Conservation (phyloP, 73 alveolate genomes). For the Stentor roeselii region DNA sequence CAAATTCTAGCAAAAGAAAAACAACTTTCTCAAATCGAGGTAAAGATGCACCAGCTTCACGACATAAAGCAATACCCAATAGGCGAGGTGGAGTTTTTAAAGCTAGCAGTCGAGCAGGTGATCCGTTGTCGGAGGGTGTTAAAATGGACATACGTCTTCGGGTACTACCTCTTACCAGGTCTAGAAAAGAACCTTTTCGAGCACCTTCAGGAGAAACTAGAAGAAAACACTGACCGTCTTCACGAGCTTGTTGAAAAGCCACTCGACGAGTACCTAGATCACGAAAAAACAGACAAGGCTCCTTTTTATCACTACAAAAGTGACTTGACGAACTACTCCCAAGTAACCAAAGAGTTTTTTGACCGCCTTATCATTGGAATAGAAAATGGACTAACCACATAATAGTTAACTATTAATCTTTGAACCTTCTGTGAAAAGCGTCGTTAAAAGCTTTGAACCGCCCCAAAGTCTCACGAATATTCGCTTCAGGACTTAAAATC, state of each 20-base stretch:
- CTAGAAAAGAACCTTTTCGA: slow-evolving; percentile 58
- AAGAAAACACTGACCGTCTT: slow-evolving; percentile 72
- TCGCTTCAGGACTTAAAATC: slow-evolving; percentile 46
- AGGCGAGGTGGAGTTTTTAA: slow-evolving; percentile 75
- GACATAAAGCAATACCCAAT: slow-evolving; percentile 61
- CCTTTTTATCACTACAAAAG: slow-evolving; percentile 61
- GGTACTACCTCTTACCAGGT: slow-evolving; percentile 63
- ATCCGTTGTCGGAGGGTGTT: slow-evolving; percentile 79
- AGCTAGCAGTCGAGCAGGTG: slow-evolving; percentile 77
- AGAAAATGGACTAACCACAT: slow-evolving; percentile 51
- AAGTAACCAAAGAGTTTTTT: slow-evolving; percentile 53
- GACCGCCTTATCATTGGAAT: slow-evolving; percentile 53
- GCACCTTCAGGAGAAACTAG: slow-evolving; percentile 73
- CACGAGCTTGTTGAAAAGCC: slow-evolving; percentile 84
- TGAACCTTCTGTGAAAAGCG: background rate
- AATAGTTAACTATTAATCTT: background rate
- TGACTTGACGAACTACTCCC: slow-evolving; percentile 49
- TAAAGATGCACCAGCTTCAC: slow-evolving; percentile 48
- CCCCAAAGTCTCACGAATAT: slow-evolving; percentile 50
- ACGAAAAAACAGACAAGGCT: slow-evolving; percentile 37
- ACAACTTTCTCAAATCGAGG: slow-evolving; percentile 42
- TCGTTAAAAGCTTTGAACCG: slow-evolving; percentile 20
- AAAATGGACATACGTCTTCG: slow-evolving; percentile 85
- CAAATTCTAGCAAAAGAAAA: slow-evolving; percentile 27
- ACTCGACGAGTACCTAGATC: slow-evolving; percentile 46